phyloP scores from a whole-genome alignment of 2,329 filamentous ascomycete genomes.

The Claviceps arundinis region DNA sequence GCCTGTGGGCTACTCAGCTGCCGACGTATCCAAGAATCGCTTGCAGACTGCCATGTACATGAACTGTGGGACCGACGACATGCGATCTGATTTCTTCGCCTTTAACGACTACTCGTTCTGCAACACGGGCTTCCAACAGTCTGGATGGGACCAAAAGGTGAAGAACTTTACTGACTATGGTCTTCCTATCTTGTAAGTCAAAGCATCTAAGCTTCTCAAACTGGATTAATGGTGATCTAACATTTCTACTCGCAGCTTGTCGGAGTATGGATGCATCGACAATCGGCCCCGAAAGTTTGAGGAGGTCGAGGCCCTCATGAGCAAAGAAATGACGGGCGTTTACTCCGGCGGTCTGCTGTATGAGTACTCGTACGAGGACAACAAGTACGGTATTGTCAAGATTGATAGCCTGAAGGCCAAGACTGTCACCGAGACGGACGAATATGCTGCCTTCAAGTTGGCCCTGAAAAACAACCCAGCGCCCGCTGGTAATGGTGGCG shows the following conservation, averaged over 20 bases:
- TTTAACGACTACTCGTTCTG: constrained; percentile 90
- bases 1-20: constrained; percentile 64
- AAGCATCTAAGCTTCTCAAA: not conserved
- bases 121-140: constrained; percentile 52
- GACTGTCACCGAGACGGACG: constrained; percentile 40
- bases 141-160: constrained; percentile 82
- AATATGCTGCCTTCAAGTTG: constrained; percentile 45
- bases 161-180: constrained; percentile 78
- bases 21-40: constrained; percentile 75
- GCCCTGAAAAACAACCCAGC: constrained; percentile 35
- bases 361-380: constrained; percentile 75
- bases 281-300: constrained; percentile 64
- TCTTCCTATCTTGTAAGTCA: constrained; percentile 60
- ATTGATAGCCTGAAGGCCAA: constrained; percentile 44
- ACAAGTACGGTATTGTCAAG: constrained; percentile 67
- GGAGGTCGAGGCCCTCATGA: constrained; percentile 72
- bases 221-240: too few species aligned
- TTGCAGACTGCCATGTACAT: constrained; percentile 81
- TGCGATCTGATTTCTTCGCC: constrained; percentile 77
- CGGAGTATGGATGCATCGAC: constrained; percentile 82
- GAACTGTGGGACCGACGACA: constrained; percentile 79
- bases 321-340: constrained; percentile 66
- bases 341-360: constrained; percentile 96
- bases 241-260: constrained; percentile 39
- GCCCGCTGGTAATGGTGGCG: constrained; percentile 38